Conservation (phyloP, 2,329 filamentous ascomycete genomes). For the Fusarium chuoi region DNA sequence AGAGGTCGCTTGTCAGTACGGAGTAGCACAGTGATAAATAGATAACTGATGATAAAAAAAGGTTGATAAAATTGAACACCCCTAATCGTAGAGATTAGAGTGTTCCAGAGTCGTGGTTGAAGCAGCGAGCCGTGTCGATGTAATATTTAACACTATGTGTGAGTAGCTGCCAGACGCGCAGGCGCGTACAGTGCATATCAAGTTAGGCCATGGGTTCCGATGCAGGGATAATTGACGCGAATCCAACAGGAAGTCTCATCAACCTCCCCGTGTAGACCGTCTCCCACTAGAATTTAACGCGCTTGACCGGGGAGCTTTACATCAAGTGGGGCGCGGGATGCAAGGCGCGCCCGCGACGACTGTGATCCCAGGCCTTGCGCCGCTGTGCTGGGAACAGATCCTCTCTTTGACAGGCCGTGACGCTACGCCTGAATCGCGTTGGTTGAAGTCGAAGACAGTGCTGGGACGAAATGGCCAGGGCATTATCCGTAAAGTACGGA, state of each 20-base stretch:
- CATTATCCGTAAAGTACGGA: not conserved
- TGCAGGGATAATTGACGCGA: constrained; percentile 29
- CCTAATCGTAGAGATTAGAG: constrained; percentile 42
- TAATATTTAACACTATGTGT: constrained; percentile 1
- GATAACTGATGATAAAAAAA: constrained; percentile 29
- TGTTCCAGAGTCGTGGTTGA: constrained; percentile 36
- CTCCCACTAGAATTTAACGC: constrained; percentile 25
- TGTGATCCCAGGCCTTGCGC: constrained; percentile 36
- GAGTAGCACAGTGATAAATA: constrained; percentile 6
- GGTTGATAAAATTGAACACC: constrained; percentile 43
- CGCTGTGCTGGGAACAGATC: constrained; percentile 48
- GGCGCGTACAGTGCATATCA: constrained; percentile 43
- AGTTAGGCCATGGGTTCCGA: not conserved
- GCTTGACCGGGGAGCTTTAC: constrained; percentile 39
- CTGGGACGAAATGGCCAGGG: constrained; percentile 11
- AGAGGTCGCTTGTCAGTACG: constrained; percentile 9
- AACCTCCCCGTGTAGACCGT: constrained; percentile 35
- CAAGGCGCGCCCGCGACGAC: constrained; percentile 36
- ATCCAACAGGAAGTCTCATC: constrained; percentile 29
- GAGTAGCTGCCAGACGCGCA: not conserved
- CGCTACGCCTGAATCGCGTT: constrained; percentile 43
- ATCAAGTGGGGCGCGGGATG: constrained; percentile 42
- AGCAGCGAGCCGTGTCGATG: constrained; percentile 40
- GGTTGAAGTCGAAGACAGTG: constrained; percentile 22
- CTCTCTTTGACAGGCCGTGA: constrained; percentile 44